These are phyloP conservation scores for Pseudonitzschia multistriata DNA, from an alignment of 108 stramenopile species.

Conservation along the genomic window DNA sequence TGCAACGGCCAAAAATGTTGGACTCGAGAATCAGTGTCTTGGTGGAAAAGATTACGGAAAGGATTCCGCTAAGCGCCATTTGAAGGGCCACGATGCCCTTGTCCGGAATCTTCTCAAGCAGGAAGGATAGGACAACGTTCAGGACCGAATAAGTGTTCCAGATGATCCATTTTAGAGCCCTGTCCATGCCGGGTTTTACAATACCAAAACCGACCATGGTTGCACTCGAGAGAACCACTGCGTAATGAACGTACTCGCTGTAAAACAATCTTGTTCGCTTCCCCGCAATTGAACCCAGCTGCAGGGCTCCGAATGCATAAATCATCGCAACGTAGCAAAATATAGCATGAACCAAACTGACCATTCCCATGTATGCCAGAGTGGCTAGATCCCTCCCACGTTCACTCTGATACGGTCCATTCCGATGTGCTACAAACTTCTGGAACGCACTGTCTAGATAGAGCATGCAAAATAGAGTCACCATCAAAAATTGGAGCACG, in stretches of 20 bases:
- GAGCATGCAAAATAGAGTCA: constrained; percentile 22
- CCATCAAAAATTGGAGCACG: constrained; percentile 18
- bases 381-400: constrained; percentile 13
- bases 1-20: constrained; percentile 15
- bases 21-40: constrained; percentile 20
- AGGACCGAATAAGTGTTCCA: constrained; percentile 20
- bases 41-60: background rate
- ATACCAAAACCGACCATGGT: constrained; percentile 26
- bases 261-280: constrained; percentile 40
- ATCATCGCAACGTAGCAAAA: constrained; percentile 45
- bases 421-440: constrained; percentile 6
- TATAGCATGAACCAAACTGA: constrained; percentile 37
- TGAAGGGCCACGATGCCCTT: background rate
- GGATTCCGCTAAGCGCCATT: background rate
- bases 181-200: constrained; percentile 14
- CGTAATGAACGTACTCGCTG: constrained; percentile 37
- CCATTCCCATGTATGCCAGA: constrained; percentile 27
- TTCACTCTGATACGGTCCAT: constrained; percentile 2
- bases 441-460: constrained; percentile 16
- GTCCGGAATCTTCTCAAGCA: background rate
- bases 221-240: constrained; percentile 24
- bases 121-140: background rate
- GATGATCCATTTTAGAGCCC: constrained; percentile 10
- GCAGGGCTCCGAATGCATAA: constrained; percentile 47
- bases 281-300: constrained; percentile 50